Evolutionary conservation across 148 eudicot genomes (phyloP).

Genomic region (Persicaria tinctoria): DNA sequence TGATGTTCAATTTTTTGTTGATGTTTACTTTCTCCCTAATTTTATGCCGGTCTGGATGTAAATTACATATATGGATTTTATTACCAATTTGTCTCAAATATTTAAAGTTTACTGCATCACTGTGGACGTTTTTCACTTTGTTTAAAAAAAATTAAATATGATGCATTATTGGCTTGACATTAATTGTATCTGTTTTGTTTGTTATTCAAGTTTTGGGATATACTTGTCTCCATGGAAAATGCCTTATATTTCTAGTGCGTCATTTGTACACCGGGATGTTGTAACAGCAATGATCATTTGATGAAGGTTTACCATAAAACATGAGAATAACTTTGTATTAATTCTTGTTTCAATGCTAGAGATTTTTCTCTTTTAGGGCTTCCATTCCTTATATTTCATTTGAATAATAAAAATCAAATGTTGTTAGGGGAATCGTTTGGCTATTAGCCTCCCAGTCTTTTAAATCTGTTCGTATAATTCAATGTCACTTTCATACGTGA

Average conservation of each 20-base stretch:
- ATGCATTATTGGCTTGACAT: background rate
- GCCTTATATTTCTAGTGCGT: background rate
- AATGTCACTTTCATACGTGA: background rate
- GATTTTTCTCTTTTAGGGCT: background rate
- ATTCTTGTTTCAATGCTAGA: background rate
- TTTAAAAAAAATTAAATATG: background rate
- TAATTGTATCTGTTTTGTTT: conserved; percentile 1
- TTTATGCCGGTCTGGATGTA: background rate
- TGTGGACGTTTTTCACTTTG: background rate
- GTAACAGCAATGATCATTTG: background rate
- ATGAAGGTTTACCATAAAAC: background rate
- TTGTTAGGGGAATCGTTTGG: background rate
- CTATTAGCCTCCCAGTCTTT: background rate
- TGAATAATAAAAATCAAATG: background rate
- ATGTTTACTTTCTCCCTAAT: background rate
- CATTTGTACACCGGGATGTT: background rate
- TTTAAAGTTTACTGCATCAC: background rate
- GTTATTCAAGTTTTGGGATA: background rate
- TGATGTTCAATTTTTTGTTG: background rate
- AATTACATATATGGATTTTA: background rate
- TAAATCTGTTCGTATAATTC: background rate
- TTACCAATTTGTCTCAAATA: conserved; percentile 1
- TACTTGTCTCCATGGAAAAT: background rate
- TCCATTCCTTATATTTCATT: background rate
- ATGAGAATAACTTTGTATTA: background rate